A percentile compares a stretch with the other conserved stretches of the same genome.
Evolutionary conservation across 495 filamentous ascomycete species (phyloP).

Genomic region (Parathielavia appendiculata): DNA sequence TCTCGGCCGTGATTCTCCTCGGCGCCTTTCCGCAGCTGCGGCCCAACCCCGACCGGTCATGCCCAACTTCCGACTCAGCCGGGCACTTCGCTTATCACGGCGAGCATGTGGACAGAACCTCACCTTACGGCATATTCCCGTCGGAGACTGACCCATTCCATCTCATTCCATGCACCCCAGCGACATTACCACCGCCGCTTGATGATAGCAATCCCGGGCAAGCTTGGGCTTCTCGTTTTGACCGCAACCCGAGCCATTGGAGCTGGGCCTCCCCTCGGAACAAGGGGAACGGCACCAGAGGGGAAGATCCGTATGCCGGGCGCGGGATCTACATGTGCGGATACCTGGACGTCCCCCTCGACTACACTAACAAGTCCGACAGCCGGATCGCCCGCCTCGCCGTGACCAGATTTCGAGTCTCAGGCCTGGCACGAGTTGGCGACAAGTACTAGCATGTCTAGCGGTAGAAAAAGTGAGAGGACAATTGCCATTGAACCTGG

Average conservation of each 20-base stretch:
- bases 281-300: neutral
- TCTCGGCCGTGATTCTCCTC: conserved; percentile 12
- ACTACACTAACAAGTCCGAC: conserved; percentile 43
- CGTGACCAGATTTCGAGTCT: conserved; percentile 43
- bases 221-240: conserved; percentile 39
- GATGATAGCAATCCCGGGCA: conserved; percentile 29
- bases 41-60: neutral
- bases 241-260: conserved; percentile 41
- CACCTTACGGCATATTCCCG: conserved; percentile 39
- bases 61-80: neutral
- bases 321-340: conserved; percentile 45
- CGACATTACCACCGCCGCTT: conserved; percentile 35
- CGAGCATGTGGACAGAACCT: neutral
- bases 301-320: conserved; percentile 30
- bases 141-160: conserved; percentile 36
- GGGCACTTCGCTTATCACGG: neutral
- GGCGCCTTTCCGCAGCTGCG: conserved; percentile 2
- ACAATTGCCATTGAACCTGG: conserved; percentile 47
- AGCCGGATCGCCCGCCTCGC: conserved; percentile 41
- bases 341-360: conserved; percentile 44
- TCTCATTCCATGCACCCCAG: conserved; percentile 40
- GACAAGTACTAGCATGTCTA: neutral
- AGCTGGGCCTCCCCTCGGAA: conserved; percentile 34
- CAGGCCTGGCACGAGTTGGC: conserved; percentile 33
- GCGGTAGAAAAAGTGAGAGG: conserved; percentile 39